A percentile compares a stretch with the other conserved stretches of the same genome.
Conservation (phyloP, 768 basidiomycete species). For the Suillus weaverae region DNA sequence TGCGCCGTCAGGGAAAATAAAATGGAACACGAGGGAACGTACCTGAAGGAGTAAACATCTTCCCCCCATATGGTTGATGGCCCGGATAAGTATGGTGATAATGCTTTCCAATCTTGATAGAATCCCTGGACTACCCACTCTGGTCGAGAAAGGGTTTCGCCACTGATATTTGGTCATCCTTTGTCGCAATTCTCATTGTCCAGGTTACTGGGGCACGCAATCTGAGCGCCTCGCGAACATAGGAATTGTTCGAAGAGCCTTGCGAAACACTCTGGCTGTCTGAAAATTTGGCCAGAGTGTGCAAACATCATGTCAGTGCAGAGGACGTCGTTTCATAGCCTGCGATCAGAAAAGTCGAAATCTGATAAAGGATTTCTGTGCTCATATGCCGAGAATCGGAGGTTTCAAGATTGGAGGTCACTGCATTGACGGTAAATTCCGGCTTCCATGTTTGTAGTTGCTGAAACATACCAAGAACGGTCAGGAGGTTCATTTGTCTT, state of each 20-base stretch:
- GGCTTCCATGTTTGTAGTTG: not conserved
- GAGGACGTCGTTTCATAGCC: conserved; percentile 65
- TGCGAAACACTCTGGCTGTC: conserved; percentile 49
- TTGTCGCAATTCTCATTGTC: conserved; percentile 54
- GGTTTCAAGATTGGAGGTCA: conserved; percentile 56
- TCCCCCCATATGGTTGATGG: conserved; percentile 69
- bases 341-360: conserved; percentile 62
- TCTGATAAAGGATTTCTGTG: conserved; percentile 58
- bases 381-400: conserved; percentile 50
- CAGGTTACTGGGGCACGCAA: conserved; percentile 57
- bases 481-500: conserved; percentile 52
- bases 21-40: conserved; percentile 29
- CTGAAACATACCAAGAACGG: conserved; percentile 46
- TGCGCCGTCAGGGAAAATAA: conserved; percentile 20
- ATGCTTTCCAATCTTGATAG: conserved; percentile 45
- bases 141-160: conserved; percentile 32
- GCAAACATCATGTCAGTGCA: conserved; percentile 63
- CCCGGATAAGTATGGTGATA: conserved; percentile 59
- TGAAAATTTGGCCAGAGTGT: conserved; percentile 50
- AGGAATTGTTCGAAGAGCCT: conserved; percentile 38
- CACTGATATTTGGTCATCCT: conserved; percentile 55
- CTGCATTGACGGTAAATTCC: conserved; percentile 32
- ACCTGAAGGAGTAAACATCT: conserved; percentile 64
- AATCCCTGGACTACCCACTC: conserved; percentile 29
- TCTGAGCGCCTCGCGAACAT: conserved; percentile 56